Evolutionary conservation across 2,329 filamentous ascomycete species (phyloP).

Genomic region (Arthroderma uncinatum): DNA sequence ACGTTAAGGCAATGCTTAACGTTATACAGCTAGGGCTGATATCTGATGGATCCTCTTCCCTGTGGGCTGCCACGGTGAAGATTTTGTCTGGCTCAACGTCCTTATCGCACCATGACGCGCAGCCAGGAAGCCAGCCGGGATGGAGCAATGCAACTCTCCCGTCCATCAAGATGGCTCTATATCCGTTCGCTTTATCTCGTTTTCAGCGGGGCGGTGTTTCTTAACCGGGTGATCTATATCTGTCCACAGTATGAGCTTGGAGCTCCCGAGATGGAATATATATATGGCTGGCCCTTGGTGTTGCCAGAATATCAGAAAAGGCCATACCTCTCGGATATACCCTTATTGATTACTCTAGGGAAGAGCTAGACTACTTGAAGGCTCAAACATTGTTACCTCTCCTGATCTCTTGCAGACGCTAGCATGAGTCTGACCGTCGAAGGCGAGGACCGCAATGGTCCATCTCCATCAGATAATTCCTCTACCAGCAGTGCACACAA

Average conservation of each 20-base stretch:
- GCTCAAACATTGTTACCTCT: too few species aligned
- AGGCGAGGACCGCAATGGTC: neutral
- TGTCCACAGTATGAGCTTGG: too few species aligned
- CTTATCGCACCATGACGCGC: neutral
- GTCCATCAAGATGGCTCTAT: neutral
- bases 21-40: neutral
- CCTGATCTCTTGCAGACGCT: too few species aligned
- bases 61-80: too few species aligned
- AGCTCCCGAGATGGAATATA: neutral
- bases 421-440: neutral
- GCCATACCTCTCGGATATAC: too few species aligned
- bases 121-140: neutral
- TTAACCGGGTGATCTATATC: too few species aligned
- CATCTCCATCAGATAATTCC: neutral
- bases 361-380: too few species aligned
- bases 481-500: neutral
- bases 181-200: neutral
- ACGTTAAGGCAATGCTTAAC: neutral
- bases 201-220: neutral
- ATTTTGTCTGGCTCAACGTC: neutral
- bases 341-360: too few species aligned
- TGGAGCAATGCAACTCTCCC: neutral
- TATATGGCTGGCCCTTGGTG: too few species aligned
- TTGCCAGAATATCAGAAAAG: too few species aligned
- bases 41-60: too few species aligned